These are phyloP conservation scores for Nicotiana tomentosiformis DNA, from an alignment of 257 asterid genomes.

Conservation along the genomic window DNA sequence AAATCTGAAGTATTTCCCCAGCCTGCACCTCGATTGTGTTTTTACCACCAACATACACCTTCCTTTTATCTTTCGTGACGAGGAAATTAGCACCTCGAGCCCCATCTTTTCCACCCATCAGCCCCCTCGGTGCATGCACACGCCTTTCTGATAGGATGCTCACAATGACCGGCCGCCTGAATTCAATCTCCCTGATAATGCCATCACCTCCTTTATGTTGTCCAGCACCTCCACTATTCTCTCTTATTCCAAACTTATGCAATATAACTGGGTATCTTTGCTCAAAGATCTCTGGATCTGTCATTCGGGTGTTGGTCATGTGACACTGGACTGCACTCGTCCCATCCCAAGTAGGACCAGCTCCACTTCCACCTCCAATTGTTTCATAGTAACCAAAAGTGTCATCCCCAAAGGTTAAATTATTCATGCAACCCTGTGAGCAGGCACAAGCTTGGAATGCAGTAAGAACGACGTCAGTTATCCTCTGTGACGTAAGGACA, in stretches of 20 bases:
- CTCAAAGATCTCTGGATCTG: conserved; percentile 94
- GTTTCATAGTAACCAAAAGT: conserved; percentile 93
- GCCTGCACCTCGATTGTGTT: conserved; percentile 73
- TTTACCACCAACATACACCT: conserved; percentile 80
- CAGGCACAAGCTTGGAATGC: conserved; percentile 95
- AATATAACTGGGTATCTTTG: conserved; percentile 87
- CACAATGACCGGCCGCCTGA: conserved; percentile 61
- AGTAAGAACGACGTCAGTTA: conserved; percentile 82
- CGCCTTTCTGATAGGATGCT: conserved; percentile 96
- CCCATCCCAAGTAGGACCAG: conserved; percentile 90
- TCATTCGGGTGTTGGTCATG: conserved; percentile 98
- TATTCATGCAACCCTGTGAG: conserved; percentile 98
- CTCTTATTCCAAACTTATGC: conserved; percentile 70
- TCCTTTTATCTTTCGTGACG: conserved; percentile 51
- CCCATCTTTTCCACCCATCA: conserved; percentile 70
- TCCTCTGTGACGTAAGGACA: conserved; percentile 87
- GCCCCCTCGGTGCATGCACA: conserved; percentile 86
- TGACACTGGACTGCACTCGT: conserved; percentile 97
- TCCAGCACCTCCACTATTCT: conserved; percentile 83
- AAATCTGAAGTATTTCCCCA: conserved; percentile 79
- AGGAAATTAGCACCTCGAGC: conserved; percentile 84
- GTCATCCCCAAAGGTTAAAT: conserved; percentile 80
- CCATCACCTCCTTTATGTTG: conserved; percentile 84
- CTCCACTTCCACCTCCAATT: conserved; percentile 93
- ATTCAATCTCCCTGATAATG: conserved; percentile 78